Evolutionary conservation across 1,284 basidiomycete species (phyloP).

Genomic region (Wallemia mellicola): DNA sequence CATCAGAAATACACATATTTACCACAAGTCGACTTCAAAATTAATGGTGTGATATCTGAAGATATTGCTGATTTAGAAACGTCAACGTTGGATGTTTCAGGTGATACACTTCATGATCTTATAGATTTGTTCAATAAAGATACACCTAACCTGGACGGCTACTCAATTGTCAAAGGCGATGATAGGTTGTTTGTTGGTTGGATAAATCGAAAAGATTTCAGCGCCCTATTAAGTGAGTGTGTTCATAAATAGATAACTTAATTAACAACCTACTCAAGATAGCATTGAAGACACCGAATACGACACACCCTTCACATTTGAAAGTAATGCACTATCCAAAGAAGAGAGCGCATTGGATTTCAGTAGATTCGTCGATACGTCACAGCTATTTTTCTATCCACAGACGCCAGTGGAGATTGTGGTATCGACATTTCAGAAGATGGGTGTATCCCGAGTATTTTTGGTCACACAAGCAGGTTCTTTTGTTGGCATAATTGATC

Average conservation of each 20-base stretch:
- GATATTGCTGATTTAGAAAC: slow-evolving; percentile 28
- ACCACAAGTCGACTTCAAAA: slow-evolving; percentile 33
- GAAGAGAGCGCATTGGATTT: slow-evolving; percentile 19
- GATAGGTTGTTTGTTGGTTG: slow-evolving; percentile 20
- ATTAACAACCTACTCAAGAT: slow-evolving; percentile 13
- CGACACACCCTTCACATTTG: not conserved
- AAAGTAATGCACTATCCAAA: slow-evolving; percentile 13
- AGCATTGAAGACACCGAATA: not conserved
- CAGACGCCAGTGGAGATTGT: not conserved
- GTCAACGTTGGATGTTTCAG: slow-evolving; percentile 22
- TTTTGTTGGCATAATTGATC: not conserved
- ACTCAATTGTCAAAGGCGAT: slow-evolving; percentile 26
- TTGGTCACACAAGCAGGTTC: not conserved
- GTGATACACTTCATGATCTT: slow-evolving; percentile 11
- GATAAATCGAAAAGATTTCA: slow-evolving; percentile 27
- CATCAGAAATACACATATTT: slow-evolving; percentile 36
- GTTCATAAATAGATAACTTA: slow-evolving; percentile 1
- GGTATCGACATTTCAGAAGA: not conserved
- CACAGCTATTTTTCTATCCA: not conserved
- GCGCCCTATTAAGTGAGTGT: not conserved
- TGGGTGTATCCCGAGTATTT: not conserved
- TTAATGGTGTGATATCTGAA: slow-evolving; percentile 29
- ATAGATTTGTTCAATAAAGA: slow-evolving; percentile 12
- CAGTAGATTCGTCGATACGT: slow-evolving; percentile 4
- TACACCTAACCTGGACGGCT: slow-evolving; percentile 25